Conservation (phyloP, 108 stramenopile species). For the Stephanodiscus triporus region DNA sequence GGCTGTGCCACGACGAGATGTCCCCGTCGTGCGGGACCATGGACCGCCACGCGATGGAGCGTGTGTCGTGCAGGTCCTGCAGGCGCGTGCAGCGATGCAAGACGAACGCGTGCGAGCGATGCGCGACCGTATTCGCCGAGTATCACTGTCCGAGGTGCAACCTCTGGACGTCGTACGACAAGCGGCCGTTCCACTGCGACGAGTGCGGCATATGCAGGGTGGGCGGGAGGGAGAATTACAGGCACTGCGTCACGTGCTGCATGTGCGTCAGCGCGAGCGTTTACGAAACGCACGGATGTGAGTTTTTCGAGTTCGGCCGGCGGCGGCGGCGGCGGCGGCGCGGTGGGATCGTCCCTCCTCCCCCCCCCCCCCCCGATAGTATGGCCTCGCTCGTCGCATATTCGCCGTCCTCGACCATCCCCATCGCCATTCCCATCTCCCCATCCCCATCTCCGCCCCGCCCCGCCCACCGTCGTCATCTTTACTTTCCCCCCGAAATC, state of each 20-base stretch:
- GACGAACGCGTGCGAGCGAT: slow-evolving; percentile 36
- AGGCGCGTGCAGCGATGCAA: slow-evolving; percentile 58
- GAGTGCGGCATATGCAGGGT: slow-evolving; percentile 58
- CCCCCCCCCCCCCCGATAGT: too few species aligned
- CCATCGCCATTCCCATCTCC: too few species aligned
- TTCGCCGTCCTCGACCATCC: too few species aligned
- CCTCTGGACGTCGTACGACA: slow-evolving; percentile 49
- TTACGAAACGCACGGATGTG: slow-evolving; percentile 42
- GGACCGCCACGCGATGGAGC: slow-evolving; percentile 76
- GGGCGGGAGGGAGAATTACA: slow-evolving; percentile 46
- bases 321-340: background rate
- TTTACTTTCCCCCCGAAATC: background rate
- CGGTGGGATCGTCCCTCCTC: too few species aligned
- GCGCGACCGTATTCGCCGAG: slow-evolving; percentile 40
- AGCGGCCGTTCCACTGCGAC: slow-evolving; percentile 47
- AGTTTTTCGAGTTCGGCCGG: background rate
- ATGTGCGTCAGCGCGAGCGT: slow-evolving; percentile 49
- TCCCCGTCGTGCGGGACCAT: slow-evolving; percentile 70
- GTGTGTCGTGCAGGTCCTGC: slow-evolving; percentile 84
- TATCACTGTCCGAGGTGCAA: slow-evolving; percentile 51
- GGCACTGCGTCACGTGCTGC: slow-evolving; percentile 45
- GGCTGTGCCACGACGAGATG: slow-evolving; percentile 87
- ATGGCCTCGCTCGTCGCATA: too few species aligned
- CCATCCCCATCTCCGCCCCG: too few species aligned
- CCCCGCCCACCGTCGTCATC: background rate